Evolutionary conservation across 2,329 filamentous ascomycete genomes (phyloP), one percentile per base, ranked within the genome.

Genomic region (Colletotrichum godetiae): DNA sequence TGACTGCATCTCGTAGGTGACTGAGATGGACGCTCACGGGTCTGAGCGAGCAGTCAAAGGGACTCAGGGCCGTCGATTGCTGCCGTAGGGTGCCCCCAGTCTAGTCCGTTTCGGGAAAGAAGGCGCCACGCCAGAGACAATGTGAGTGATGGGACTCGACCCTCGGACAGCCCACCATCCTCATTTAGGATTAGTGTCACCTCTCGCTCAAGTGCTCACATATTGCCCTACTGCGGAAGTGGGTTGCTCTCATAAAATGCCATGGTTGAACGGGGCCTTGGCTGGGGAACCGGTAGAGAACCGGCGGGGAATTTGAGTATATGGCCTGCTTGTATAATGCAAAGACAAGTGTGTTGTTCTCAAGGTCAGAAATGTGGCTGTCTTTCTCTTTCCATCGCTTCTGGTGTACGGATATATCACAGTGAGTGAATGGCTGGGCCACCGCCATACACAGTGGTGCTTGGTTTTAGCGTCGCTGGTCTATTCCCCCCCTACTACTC

Each of bases 11-110:
- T 46, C 46, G 11, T 33, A 49, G 33, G 56, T 58, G 56, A 68
- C 63, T 59, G 66, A 64, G 59, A 60, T 65, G 46, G 53, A 35
- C 70, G 53, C 33, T 69, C 59, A 5, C 37, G 64, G 7, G 67
- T 57, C 67, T 46, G 71, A 61, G 70, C 67, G 67, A 49, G 31
- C 59, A 68, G 49, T 56, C 57, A 68, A 68, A 62, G 56, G 64
- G 61, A 62, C 67, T 27, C 67, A 55, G 46, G n/a, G 15, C 57
- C 52, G 19, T 56, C 53, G 19, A 56, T 46, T 65, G 31, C 37
- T 53, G 63, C 67, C 19, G 33, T 35, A 56, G 29, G 35, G 53
- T 63, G 24, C 19, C 22, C n/a, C 37, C 57, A 13, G 24, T 11
- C 49, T 66, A 71, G 13, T 70, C 67, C 33, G 3, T 4, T 60